Evolutionary conservation across 225 moss, liverwort and hornwort species (phyloP), one percentile per base, ranked within the genome.

Genomic region (Physcomitrium patens): DNA sequence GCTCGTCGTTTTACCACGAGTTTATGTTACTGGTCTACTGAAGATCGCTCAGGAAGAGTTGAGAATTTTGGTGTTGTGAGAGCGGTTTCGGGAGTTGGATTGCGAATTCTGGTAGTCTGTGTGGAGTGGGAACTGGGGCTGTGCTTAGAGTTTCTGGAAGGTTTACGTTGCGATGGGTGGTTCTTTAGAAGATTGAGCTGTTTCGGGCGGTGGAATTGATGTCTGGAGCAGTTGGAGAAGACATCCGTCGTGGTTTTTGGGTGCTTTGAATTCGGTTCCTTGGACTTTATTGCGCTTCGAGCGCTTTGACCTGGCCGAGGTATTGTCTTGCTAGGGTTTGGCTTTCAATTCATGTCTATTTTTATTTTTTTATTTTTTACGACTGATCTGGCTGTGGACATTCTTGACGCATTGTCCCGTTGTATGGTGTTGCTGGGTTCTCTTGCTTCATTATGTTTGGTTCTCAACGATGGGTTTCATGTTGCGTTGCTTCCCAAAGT

Each of bases 301-400:
- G 26, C 50, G 12, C 49, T 49, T 63, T 67, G 19, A 63, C 9
- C 49, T 27, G 8, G 27, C 57, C 41, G 22, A 49, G 57, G 44
- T 37, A 51, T 20, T 77, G 9, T 44, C 18, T 1, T 44, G 0
- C 26, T 82, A 82, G 82, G 82, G 75, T 82, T 82, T 78, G 41
- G 7, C 31, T 44, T 16, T 20, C 42, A 26, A 44, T 20, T 20
- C 41, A 12, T 18, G 46, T 37, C 68, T 10, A 53, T 54, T 23
- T 47, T 7, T 5, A 0, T 58, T 12, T 45, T 27, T 7, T 26
- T 17, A 9, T 47, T 15, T 27, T 58, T 53, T 12, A 0, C 19
- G 43, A 37, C 5, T 37, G 31, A 37, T 37, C 31, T 37, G 7
- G 31, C 31, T 66, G 13, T 49, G 12, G 49, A 15, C 49, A 12